Evolutionary conservation across 352 stramenopile genomes (phyloP).

Genomic region (Globisporangium sylvaticum): DNA sequence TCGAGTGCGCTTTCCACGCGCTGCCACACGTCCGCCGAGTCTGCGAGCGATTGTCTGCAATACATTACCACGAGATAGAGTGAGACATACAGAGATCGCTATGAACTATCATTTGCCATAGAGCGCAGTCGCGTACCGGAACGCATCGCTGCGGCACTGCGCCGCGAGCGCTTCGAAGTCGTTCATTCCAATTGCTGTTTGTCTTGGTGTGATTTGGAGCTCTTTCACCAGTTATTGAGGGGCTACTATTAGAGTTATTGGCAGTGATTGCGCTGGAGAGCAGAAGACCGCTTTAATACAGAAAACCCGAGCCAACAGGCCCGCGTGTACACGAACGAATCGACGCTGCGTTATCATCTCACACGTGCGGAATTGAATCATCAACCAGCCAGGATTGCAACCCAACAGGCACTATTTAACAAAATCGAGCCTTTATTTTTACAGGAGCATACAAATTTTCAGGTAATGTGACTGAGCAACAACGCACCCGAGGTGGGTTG

Average conservation of each 20-base stretch:
- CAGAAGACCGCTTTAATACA: neutral
- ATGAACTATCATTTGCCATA: neutral
- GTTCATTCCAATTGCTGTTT: conserved; percentile 17
- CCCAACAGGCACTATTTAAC: too few species aligned
- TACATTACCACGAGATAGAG: neutral
- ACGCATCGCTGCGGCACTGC: conserved; percentile 43
- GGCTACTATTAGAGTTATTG: neutral
- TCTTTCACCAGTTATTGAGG: neutral
- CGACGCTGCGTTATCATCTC: too few species aligned
- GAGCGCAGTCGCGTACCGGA: conserved; percentile 33
- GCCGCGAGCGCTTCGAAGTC: conserved; percentile 53
- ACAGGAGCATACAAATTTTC: too few species aligned
- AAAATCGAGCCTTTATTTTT: too few species aligned
- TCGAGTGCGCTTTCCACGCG: conserved; percentile 17
- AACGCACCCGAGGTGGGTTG: too few species aligned
- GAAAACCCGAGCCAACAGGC: neutral
- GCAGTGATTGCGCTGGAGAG: neutral
- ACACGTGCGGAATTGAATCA: too few species aligned
- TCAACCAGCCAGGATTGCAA: too few species aligned
- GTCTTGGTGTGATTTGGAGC: neutral
- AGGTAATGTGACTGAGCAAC: too few species aligned
- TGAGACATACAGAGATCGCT: neutral
- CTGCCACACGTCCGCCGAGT: conserved; percentile 23
- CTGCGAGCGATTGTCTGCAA: conserved; percentile 16
- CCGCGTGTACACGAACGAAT: neutral